phyloP scores from a whole-genome alignment of 2,329 filamentous ascomycete genomes.

The Decorospora gaudefroyi region DNA sequence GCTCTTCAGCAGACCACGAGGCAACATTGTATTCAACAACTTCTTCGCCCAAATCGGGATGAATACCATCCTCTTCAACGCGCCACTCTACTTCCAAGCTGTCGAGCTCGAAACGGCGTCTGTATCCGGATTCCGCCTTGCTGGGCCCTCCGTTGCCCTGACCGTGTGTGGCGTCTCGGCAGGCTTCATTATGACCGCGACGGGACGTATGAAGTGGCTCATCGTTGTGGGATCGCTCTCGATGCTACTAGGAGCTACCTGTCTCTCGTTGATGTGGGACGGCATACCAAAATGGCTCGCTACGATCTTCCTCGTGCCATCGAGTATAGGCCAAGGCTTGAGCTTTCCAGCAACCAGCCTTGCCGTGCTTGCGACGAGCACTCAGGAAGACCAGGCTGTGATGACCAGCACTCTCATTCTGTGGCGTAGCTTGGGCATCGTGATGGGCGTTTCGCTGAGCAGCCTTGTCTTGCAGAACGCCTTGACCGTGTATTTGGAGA shows the following conservation, averaged over 20 bases:
- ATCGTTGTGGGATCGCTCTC: conserved; percentile 47
- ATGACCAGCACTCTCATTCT: conserved; percentile 70
- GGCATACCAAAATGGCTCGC: conserved; percentile 49
- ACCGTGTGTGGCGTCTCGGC: conserved; percentile 50
- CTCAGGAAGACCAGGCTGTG: conserved; percentile 53
- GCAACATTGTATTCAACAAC: conserved; percentile 57
- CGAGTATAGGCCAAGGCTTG: conserved; percentile 50
- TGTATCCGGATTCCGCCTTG: conserved; percentile 71
- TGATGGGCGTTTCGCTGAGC: conserved; percentile 73
- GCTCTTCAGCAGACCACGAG: conserved; percentile 53
- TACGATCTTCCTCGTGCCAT: conserved; percentile 49
- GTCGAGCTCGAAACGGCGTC: conserved; percentile 64
- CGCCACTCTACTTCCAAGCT: conserved; percentile 68
- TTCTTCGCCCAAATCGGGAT: conserved; percentile 57
- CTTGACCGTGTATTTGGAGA: conserved; percentile 63
- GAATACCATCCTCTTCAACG: conserved; percentile 68
- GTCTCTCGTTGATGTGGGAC: conserved; percentile 45
- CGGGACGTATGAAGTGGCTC: conserved; percentile 50
- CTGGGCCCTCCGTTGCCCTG: conserved; percentile 62
- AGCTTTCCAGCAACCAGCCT: conserved; percentile 51
- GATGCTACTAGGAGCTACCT: conserved; percentile 47
- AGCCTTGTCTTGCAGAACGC: conserved; percentile 76
- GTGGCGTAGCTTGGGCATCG: conserved; percentile 71
- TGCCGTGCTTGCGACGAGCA: conserved; percentile 50
- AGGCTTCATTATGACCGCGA: conserved; percentile 53